Percentiles rank a stretch among this genome's conserved stretches.
Evolutionary conservation across 2,329 filamentous ascomycete species (phyloP).

Genomic region (Penicillium expansum): DNA sequence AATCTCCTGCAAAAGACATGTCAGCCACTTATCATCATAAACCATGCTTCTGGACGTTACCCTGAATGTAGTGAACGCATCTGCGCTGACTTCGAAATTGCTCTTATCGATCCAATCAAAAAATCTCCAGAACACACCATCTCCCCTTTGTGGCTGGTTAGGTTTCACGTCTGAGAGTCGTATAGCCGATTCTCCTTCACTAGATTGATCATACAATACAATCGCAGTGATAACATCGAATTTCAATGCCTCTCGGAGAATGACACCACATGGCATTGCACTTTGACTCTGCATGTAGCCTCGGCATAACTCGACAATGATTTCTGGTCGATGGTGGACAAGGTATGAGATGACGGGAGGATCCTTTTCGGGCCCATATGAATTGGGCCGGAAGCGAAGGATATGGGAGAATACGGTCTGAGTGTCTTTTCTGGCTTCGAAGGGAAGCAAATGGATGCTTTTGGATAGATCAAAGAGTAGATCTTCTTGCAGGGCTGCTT

Average conservation of each 20-base stretch:
- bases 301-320: conserved; percentile 81
- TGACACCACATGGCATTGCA: conserved; percentile 84
- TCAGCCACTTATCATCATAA: background rate
- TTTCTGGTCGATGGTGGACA: conserved; percentile 78
- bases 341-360: conserved; percentile 86
- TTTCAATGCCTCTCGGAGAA: conserved; percentile 84
- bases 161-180: conserved; percentile 75
- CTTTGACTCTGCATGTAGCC: conserved; percentile 89
- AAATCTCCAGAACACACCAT: conserved; percentile 92
- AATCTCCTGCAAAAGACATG: conserved; percentile 64
- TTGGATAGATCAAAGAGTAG: conserved; percentile 79
- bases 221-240: conserved; percentile 87
- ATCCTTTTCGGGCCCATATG: conserved; percentile 63
- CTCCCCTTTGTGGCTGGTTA: conserved; percentile 70
- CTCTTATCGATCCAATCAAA: conserved; percentile 97
- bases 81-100: conserved; percentile 92
- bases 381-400: conserved; percentile 77
- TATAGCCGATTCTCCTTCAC: conserved; percentile 68
- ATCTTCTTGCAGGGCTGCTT: conserved; percentile 82
- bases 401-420: conserved; percentile 95
- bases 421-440: conserved; percentile 93
- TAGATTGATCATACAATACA: conserved; percentile 87
- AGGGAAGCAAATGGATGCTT: conserved; percentile 80
- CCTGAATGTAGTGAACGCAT: conserved; percentile 96
- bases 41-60: conserved; percentile 50